These are phyloP conservation scores for Pharus latifolius DNA, from an alignment of 176 grass and related monocot species.

Conservation along the genomic window DNA sequence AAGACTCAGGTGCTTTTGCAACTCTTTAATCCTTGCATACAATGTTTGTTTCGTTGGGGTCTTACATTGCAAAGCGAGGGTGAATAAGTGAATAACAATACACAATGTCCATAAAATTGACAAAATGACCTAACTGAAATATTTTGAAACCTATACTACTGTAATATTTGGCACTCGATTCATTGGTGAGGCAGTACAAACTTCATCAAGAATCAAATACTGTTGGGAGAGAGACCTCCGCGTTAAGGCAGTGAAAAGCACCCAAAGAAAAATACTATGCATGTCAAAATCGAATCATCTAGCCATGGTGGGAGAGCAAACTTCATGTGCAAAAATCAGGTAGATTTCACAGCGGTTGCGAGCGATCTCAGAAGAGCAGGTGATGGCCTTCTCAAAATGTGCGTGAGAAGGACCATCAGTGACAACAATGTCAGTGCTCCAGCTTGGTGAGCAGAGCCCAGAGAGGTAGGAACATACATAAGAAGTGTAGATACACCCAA, in stretches of 20 bases:
- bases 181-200: no score
- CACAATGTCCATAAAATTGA: no score
- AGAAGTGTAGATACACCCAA: conserved; percentile 87
- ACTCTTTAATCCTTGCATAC: no score
- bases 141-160: no score
- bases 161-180: neutral
- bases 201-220: neutral
- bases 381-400: conserved; percentile 76
- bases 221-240: neutral
- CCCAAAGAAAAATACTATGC: neutral
- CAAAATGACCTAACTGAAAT: no score
- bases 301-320: neutral
- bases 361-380: conserved; percentile 57
- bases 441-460: conserved; percentile 92
- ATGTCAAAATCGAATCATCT: neutral
- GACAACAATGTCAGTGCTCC: conserved; percentile 77
- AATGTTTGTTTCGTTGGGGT: no score
- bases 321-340: neutral
- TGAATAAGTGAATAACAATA: no score
- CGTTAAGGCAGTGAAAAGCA: neutral
- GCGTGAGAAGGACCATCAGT: conserved; percentile 65
- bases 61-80: no score
- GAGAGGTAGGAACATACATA: conserved; percentile 76
- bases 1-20: no score
- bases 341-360: conserved; percentile 20